phyloP scores from a whole-genome alignment of 2,329 filamentous ascomycete genomes.

The Dactylella cylindrospora region DNA sequence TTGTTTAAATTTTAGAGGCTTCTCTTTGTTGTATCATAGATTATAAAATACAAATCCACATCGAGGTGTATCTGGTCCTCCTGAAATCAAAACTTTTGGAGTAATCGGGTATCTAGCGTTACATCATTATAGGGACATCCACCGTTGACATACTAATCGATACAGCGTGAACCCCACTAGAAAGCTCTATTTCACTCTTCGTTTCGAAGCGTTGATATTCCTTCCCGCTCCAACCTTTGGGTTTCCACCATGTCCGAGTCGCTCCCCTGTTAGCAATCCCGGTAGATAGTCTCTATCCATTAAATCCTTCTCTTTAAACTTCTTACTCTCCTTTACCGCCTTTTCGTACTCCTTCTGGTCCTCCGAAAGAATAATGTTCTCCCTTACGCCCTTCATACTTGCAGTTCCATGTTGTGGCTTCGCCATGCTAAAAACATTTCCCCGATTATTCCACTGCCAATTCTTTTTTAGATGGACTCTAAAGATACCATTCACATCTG shows the following conservation, averaged over 20 bases:
- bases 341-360: constrained; percentile 90
- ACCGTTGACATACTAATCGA: neutral
- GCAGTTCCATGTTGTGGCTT: constrained; percentile 81
- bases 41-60: too few species aligned
- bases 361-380: constrained; percentile 79
- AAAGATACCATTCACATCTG: constrained; percentile 76
- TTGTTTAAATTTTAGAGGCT: neutral
- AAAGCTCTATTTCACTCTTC: constrained; percentile 53
- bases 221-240: constrained; percentile 75
- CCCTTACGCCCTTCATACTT: constrained; percentile 86
- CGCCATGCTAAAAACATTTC: constrained; percentile 88
- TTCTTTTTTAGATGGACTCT: constrained; percentile 86
- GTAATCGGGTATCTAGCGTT: constrained; percentile 15
- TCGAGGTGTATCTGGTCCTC: neutral
- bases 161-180: neutral
- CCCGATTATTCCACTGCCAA: constrained; percentile 93
- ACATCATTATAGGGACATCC: constrained; percentile 6
- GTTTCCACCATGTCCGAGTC: constrained; percentile 62
- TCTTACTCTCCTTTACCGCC: constrained; percentile 65
- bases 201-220: constrained; percentile 78
- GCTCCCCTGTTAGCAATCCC: constrained; percentile 76
- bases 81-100: neutral
- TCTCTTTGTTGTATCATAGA: neutral
- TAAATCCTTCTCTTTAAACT: constrained; percentile 69
- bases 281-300: constrained; percentile 97